Percentiles rank a stretch among this genome's conserved stretches.
phyloP scores from a whole-genome alignment of 192 early-diverging fungal genomes.

The Coemansia sp. region DNA sequence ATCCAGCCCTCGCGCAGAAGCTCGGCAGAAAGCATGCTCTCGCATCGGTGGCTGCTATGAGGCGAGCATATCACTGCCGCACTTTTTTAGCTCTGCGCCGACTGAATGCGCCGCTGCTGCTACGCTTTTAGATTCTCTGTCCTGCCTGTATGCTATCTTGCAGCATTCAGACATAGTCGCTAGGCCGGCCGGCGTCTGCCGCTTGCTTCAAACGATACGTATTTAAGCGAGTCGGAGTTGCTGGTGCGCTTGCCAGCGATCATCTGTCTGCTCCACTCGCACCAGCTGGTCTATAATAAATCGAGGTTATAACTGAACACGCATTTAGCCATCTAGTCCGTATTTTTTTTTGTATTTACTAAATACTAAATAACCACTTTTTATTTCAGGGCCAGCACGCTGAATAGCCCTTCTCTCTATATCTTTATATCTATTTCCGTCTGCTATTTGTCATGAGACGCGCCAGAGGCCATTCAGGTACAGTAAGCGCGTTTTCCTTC shows the following conservation, averaged over 20 bases:
- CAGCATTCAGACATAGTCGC: no score
- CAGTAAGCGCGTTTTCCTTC: no score
- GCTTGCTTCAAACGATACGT: not conserved
- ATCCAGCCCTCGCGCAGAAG: constrained; percentile 62
- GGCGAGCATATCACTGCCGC: not conserved
- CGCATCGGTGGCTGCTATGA: constrained; percentile 60
- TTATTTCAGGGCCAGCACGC: no score
- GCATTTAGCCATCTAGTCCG: not conserved
- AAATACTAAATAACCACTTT: not conserved
- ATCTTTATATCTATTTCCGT: no score
- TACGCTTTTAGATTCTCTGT: not conserved
- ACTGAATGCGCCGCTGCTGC: constrained; percentile 1
- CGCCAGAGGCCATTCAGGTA: constrained; percentile 3
- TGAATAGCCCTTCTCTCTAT: no score
- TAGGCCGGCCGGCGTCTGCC: not conserved
- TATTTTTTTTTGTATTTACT: not conserved
- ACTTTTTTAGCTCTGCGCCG: not conserved
- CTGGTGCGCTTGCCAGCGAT: not conserved
- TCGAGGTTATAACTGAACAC: not conserved
- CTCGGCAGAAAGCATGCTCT: constrained; percentile 59
- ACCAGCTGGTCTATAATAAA: not conserved
- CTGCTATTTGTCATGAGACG: not conserved
- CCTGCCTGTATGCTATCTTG: no score
- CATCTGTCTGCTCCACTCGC: not conserved
- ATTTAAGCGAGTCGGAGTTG: not conserved